phyloP scores from a whole-genome alignment of 306 rosid genomes.

The Psophocarpus tetragonolobus region DNA sequence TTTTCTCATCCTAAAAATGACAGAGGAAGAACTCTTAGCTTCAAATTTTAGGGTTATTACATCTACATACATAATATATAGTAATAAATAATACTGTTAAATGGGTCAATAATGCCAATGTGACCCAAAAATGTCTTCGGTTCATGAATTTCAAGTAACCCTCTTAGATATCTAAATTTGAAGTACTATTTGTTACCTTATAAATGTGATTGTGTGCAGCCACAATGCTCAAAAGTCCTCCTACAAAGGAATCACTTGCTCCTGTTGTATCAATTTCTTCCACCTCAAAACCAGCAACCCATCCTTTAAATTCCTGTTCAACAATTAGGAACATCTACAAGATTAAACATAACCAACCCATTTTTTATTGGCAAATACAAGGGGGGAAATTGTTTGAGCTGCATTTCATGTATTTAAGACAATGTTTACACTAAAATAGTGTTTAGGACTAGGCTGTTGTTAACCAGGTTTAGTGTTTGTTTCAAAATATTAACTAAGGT shows the following conservation, averaged over 20 bases:
- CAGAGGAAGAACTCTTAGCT: not conserved
- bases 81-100: too few relatives aligned
- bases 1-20: slow-evolving; percentile 42
- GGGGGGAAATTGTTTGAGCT: too few relatives aligned
- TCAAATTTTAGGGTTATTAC: not conserved
- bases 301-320: slow-evolving; percentile 39
- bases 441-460: not conserved
- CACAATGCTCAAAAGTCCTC: slow-evolving; percentile 42
- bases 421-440: not conserved
- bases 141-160: not conserved
- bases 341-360: not conserved
- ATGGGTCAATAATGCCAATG: not conserved
- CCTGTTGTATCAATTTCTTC: slow-evolving; percentile 38
- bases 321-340: not conserved
- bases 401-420: not conserved
- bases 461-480: too few relatives aligned
- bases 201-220: slow-evolving; percentile 23
- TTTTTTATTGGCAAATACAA: not conserved
- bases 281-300: slow-evolving; percentile 36
- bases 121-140: not conserved
- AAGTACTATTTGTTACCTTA: slow-evolving; percentile 32
- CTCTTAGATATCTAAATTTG: not conserved
- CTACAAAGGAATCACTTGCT: slow-evolving; percentile 37
- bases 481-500: too few relatives aligned
- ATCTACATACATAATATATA: not conserved